phyloP scores from a whole-genome alignment of 352 stramenopile genomes.

The Globisporangium ultimum region DNA sequence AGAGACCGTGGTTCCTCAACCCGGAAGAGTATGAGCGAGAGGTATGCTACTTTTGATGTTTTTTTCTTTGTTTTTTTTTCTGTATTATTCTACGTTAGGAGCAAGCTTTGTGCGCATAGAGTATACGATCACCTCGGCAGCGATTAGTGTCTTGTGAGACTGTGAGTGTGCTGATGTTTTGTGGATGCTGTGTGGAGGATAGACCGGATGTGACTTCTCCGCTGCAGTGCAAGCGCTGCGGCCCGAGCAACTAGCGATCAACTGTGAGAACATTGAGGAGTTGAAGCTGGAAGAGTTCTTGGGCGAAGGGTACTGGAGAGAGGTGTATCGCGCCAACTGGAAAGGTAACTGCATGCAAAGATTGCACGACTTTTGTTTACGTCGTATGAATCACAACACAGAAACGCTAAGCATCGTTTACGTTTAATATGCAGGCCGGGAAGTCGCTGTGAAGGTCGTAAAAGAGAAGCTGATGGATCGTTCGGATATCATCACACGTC shows the following conservation, averaged over 20 bases:
- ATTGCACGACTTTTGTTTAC: too few relatives aligned
- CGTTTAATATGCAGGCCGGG: slow-evolving; percentile 24
- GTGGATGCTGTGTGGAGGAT: background rate
- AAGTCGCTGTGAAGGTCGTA: slow-evolving; percentile 66
- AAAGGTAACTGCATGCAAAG: slow-evolving; percentile 33
- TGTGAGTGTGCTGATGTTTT: background rate
- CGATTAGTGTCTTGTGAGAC: too few relatives aligned
- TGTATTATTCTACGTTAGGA: background rate
- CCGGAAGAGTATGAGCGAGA: slow-evolving; percentile 41
- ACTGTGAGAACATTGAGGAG: slow-evolving; percentile 63
- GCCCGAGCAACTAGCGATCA: slow-evolving; percentile 56
- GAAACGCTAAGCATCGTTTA: too few relatives aligned
- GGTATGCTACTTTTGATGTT: slow-evolving; percentile 11
- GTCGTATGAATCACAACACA: too few relatives aligned
- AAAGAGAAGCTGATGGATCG: slow-evolving; percentile 55
- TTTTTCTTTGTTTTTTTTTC: too few relatives aligned
- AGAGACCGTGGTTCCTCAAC: slow-evolving; percentile 47
- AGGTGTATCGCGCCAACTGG: slow-evolving; percentile 70
- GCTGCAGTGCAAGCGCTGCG: slow-evolving; percentile 49
- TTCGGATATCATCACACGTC: slow-evolving; percentile 59
- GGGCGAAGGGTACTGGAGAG: slow-evolving; percentile 65
- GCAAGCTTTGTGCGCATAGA: too few relatives aligned
- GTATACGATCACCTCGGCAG: too few relatives aligned
- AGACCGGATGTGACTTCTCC: slow-evolving; percentile 70
- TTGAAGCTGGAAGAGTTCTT: slow-evolving; percentile 48